Evolutionary conservation across 495 filamentous ascomycete genomes (phyloP).

Genomic region (Choiromyces venosus): DNA sequence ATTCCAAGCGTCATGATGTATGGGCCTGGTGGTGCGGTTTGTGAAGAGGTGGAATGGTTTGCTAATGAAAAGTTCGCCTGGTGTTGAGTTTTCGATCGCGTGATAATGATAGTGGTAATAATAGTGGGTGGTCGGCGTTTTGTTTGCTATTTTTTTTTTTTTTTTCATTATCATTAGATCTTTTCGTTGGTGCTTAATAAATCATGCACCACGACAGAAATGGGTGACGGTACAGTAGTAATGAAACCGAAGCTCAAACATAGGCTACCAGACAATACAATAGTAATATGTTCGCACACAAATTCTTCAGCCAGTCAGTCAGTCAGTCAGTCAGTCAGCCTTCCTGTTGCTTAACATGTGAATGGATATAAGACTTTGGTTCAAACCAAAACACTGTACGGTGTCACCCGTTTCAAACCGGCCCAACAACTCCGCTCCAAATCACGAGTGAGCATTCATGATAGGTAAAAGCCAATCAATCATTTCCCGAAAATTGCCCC

Average conservation of each 20-base stretch:
- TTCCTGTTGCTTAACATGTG: neutral
- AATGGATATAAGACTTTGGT: no score
- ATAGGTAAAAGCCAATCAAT: neutral
- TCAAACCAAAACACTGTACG: neutral
- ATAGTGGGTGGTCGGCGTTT: conserved; percentile 3
- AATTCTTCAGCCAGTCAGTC: neutral
- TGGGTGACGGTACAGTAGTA: neutral
- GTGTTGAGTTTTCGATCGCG: conserved; percentile 56
- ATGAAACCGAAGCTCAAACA: neutral
- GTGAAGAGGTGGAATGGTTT: conserved; percentile 72
- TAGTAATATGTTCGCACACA: neutral
- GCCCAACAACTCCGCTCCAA: neutral
- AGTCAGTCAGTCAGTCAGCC: no score
- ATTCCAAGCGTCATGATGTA: conserved; percentile 63
- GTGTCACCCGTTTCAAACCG: neutral
- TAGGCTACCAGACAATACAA: no score
- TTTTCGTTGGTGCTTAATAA: neutral
- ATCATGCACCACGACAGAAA: neutral
- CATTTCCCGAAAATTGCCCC: neutral
- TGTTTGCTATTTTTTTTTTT: conserved; percentile 2
- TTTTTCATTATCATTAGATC: neutral
- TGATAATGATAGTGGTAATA: neutral
- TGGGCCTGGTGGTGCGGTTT: conserved; percentile 48
- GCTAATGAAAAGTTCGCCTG: conserved; percentile 91
- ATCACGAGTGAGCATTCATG: neutral